A percentile compares a stretch with the other conserved stretches of the same genome.
These are phyloP conservation scores for Hyaloscypha finlandica DNA, from an alignment of 495 filamentous ascomycete species.

Conservation along the genomic window DNA sequence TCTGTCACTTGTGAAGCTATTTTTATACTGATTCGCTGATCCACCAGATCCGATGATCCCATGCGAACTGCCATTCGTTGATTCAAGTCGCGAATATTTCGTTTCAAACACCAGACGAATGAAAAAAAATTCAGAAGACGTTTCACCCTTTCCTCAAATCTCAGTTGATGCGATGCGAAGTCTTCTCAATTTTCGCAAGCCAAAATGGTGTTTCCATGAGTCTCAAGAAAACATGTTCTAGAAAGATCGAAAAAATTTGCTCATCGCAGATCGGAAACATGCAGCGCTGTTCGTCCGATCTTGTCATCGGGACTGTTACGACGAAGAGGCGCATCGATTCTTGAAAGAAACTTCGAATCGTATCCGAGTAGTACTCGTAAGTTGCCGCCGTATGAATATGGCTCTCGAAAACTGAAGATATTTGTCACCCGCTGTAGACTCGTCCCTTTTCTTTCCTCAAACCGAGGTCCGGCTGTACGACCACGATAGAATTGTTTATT, in stretches of 20 bases:
- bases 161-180: background rate
- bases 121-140: background rate
- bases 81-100: background rate
- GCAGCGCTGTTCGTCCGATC: background rate
- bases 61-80: background rate
- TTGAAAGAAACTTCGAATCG: background rate
- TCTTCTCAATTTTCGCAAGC: background rate
- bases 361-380: background rate
- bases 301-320: background rate
- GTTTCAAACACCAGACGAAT: background rate
- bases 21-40: background rate
- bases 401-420: background rate
- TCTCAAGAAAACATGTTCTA: background rate
- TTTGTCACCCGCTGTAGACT: background rate
- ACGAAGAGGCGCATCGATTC: background rate
- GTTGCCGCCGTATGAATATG: background rate
- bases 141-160: background rate
- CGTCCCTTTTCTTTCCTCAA: background rate
- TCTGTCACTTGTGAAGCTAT: background rate
- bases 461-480: background rate
- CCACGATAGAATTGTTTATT: background rate
- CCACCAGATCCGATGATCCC: background rate
- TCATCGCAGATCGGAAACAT: background rate
- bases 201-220: background rate
- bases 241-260: background rate